Evolutionary conservation across 2,329 filamentous ascomycete species (phyloP).

Genomic region (Xylaria polymorpha): DNA sequence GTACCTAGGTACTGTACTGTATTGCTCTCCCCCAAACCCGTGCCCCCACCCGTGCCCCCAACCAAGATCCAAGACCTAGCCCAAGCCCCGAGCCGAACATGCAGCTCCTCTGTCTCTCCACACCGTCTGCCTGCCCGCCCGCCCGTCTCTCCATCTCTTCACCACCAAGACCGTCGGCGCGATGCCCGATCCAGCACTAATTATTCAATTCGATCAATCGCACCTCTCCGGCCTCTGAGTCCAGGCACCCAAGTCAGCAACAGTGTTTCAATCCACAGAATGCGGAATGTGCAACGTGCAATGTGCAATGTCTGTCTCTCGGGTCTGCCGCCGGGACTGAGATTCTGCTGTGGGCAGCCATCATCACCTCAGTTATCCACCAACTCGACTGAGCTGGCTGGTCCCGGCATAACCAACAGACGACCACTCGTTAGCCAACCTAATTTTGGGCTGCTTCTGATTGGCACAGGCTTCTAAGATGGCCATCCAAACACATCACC

Average conservation of each 20-base stretch:
- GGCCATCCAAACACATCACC: neutral
- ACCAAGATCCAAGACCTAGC: neutral
- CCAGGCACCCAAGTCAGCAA: neutral
- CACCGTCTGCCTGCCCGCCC: neutral
- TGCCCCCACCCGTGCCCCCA: neutral
- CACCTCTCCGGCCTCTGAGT: neutral
- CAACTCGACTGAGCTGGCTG: neutral
- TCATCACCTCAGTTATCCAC: neutral
- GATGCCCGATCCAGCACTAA: neutral
- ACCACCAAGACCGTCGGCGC: slow-evolving; percentile 5
- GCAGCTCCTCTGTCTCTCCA: neutral
- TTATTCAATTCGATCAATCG: neutral
- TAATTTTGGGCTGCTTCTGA: neutral
- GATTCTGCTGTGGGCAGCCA: neutral
- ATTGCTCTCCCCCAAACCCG: neutral
- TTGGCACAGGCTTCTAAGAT: slow-evolving; percentile 1
- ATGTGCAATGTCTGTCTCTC: neutral
- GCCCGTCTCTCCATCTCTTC: neutral
- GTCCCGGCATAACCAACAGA: neutral
- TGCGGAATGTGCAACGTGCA: neutral
- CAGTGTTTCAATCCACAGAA: slow-evolving; percentile 13
- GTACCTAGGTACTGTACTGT: too few species aligned
- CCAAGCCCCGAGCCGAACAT: neutral
- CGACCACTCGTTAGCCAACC: neutral
- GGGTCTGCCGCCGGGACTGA: neutral